Percentiles rank a stretch among this genome's conserved stretches.
Conservation (phyloP, 2,329 filamentous ascomycete species). For the Metarhizium brunneum region DNA sequence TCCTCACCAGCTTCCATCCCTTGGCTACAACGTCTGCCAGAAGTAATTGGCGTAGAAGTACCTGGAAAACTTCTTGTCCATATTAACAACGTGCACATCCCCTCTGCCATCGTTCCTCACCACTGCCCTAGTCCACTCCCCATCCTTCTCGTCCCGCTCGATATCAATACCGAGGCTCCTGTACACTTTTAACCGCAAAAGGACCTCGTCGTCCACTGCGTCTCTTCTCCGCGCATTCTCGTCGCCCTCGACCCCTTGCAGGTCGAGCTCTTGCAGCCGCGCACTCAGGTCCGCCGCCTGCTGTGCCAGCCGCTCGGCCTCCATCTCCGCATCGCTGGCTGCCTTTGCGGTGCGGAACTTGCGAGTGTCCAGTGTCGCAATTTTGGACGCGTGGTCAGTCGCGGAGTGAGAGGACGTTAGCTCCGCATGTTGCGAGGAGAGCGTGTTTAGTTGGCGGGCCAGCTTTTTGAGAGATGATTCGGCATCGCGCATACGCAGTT, state of each 20-base stretch:
- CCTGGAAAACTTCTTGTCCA: constrained; percentile 83
- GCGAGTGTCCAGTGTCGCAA: constrained; percentile 79
- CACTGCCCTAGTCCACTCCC: constrained; percentile 77
- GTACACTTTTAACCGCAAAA: constrained; percentile 81
- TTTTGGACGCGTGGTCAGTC: constrained; percentile 70
- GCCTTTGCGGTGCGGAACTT: constrained; percentile 95
- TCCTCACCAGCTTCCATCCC: background rate
- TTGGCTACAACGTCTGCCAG: constrained; percentile 67
- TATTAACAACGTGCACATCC: constrained; percentile 88
- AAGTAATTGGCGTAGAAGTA: constrained; percentile 96
- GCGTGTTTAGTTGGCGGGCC: constrained; percentile 64
- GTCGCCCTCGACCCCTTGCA: constrained; percentile 73
- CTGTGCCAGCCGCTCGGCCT: constrained; percentile 80
- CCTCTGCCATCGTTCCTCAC: constrained; percentile 79
- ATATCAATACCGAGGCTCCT: constrained; percentile 84
- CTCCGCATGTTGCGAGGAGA: constrained; percentile 69
- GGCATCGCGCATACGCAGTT: constrained; percentile 63
- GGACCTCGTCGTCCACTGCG: constrained; percentile 52
- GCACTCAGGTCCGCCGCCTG: constrained; percentile 68
- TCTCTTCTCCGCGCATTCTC: constrained; percentile 22
- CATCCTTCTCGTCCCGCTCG: constrained; percentile 61
- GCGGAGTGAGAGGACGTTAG: constrained; percentile 67
- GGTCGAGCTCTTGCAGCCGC: constrained; percentile 71
- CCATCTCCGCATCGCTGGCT: constrained; percentile 80
- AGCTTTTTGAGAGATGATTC: constrained; percentile 62